Conservation (phyloP, 768 basidiomycete genomes). For the Termitomyces sp. region DNA sequence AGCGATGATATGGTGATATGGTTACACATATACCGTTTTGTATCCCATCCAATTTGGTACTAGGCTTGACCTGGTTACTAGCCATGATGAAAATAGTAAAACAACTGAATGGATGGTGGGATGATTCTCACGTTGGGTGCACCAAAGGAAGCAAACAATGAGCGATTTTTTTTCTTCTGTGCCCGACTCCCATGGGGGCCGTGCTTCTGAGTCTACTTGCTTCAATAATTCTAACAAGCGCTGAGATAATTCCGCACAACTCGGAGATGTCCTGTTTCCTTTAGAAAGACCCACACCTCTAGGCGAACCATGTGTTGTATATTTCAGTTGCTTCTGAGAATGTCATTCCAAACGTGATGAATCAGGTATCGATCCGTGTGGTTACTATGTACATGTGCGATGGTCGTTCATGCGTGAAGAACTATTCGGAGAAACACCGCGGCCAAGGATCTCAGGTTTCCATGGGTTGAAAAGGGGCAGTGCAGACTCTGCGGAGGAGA, state of each 20-base stretch:
- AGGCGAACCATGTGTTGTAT: neutral
- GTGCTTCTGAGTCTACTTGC: neutral
- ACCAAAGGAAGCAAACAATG: neutral
- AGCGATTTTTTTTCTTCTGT: neutral
- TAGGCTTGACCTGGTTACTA: neutral
- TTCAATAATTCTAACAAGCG: neutral
- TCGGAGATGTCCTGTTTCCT: neutral
- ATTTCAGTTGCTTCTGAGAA: neutral
- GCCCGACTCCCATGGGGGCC: neutral
- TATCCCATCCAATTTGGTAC: no score
- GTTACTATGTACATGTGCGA: constrained; percentile 3
- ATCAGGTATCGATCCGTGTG: neutral
- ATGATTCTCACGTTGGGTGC: neutral
- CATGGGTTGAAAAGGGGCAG: neutral
- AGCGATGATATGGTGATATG: neutral
- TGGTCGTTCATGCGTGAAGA: neutral
- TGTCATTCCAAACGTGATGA: neutral
- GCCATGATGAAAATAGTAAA: no score
- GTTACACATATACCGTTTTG: neutral
- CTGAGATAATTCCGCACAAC: neutral
- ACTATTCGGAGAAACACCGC: neutral
- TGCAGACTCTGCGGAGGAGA: neutral
- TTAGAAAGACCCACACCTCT: neutral
- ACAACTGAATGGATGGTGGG: neutral
- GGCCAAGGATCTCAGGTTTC: neutral